A percentile compares a stretch with the other conserved stretches of the same genome.
Evolutionary conservation across 2,329 filamentous ascomycete genomes (phyloP).

Genomic region (Pseudogymnoascus pannorum): DNA sequence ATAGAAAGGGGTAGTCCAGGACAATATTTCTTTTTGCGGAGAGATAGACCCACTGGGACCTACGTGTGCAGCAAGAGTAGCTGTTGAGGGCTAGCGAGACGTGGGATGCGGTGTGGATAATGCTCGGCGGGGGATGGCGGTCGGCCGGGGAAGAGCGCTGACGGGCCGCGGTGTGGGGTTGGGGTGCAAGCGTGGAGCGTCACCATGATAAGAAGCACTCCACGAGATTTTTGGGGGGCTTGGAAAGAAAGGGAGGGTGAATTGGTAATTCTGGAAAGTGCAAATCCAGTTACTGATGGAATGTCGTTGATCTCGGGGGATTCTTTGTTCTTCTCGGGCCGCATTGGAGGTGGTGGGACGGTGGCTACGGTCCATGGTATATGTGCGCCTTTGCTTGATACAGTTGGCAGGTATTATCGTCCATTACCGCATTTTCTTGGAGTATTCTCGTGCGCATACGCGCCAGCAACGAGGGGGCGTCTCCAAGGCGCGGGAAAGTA

Average conservation of each 20-base stretch:
- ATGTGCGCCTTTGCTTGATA: neutral
- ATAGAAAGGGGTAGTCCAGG: neutral
- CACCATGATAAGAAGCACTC: neutral
- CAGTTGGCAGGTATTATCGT: slow-evolving; percentile 2
- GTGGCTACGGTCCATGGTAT: neutral
- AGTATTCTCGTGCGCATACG: neutral
- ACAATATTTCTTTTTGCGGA: slow-evolving; percentile 1
- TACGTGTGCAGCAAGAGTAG: neutral
- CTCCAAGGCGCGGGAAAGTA: neutral
- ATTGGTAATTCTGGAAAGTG: neutral
- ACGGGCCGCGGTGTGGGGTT: slow-evolving; percentile 8
- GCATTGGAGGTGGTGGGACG: neutral
- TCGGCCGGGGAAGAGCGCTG: slow-evolving; percentile 7
- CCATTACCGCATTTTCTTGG: neutral
- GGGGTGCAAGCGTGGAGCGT: neutral
- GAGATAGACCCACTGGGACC: neutral
- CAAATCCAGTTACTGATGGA: neutral
- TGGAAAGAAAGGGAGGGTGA: neutral
- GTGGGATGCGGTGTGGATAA: neutral
- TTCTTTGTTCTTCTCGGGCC: neutral
- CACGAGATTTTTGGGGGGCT: too few species aligned
- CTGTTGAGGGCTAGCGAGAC: neutral
- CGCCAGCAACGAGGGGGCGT: neutral
- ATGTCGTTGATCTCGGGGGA: neutral
- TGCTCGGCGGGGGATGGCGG: slow-evolving; percentile 1